These are phyloP conservation scores for Podospora appendiculata DNA, from an alignment of 495 filamentous ascomycete species.

Conservation along the genomic window DNA sequence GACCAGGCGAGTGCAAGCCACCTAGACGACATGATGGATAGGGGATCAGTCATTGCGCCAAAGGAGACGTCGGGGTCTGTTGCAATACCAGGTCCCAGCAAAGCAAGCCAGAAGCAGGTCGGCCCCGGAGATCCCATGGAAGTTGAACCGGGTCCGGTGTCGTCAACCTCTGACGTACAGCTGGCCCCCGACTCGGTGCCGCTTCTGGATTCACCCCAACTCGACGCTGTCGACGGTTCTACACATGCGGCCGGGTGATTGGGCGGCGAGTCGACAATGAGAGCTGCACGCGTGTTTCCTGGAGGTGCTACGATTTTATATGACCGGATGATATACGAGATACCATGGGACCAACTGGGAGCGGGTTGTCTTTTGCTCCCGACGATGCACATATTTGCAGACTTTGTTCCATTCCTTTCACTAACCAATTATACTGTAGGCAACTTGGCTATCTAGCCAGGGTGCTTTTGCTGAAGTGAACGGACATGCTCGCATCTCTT, in stretches of 20 bases:
- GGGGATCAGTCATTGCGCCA: too few species aligned
- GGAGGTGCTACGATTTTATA: slow-evolving; percentile 4
- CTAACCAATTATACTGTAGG: neutral
- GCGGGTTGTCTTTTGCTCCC: neutral
- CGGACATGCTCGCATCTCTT: neutral
- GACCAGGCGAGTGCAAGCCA: too few species aligned
- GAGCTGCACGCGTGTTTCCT: neutral
- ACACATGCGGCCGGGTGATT: neutral
- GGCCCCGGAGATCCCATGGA: neutral
- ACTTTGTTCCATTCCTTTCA: neutral
- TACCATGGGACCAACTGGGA: neutral
- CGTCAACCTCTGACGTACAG: slow-evolving; percentile 3
- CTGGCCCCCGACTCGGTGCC: slow-evolving; percentile 7
- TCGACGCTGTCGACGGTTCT: neutral
- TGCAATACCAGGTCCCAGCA: too few species aligned
- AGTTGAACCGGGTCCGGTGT: neutral
- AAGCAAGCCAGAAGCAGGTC: neutral
- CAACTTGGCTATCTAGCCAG: neutral
- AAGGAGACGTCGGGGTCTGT: too few species aligned
- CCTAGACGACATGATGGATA: too few species aligned
- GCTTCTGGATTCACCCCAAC: slow-evolving; percentile 1
- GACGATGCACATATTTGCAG: neutral
- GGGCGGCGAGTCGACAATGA: neutral
- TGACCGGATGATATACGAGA: neutral
- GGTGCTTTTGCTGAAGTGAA: neutral